Conservation (phyloP, 2,329 filamentous ascomycete genomes). For the Colletotrichum shisoi region DNA sequence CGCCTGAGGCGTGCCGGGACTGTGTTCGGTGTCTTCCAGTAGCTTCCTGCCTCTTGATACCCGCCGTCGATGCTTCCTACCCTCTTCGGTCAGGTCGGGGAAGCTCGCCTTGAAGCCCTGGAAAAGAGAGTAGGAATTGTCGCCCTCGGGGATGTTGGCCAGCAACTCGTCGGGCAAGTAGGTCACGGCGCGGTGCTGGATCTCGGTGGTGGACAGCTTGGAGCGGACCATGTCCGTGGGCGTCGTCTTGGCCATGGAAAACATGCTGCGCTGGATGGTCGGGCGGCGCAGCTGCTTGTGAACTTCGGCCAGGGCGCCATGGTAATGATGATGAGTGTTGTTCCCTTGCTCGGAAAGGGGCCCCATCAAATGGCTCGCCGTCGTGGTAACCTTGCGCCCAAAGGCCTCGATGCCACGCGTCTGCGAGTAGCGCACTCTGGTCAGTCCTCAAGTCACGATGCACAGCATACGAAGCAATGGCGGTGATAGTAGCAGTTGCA, state of each 20-base stretch:
- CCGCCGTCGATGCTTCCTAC: slow-evolving; percentile 74
- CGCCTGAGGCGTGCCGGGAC: slow-evolving; percentile 67
- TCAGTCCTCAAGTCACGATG: slow-evolving; percentile 39
- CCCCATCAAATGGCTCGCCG: slow-evolving; percentile 87
- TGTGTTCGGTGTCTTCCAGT: slow-evolving; percentile 68
- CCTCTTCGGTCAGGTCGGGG: slow-evolving; percentile 73
- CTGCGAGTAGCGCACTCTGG: slow-evolving; percentile 55
- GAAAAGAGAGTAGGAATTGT: slow-evolving; percentile 89
- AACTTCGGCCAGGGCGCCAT: slow-evolving; percentile 85
- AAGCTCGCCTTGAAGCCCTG: slow-evolving; percentile 94
- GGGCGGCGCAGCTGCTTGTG: slow-evolving; percentile 88
- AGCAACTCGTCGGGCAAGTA: slow-evolving; percentile 91
- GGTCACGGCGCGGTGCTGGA: slow-evolving; percentile 89
- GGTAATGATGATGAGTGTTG: slow-evolving; percentile 68
- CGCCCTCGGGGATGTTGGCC: slow-evolving; percentile 83
- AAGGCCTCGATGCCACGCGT: slow-evolving; percentile 90
- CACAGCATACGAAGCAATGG: neutral
- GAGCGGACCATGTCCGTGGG: slow-evolving; percentile 94
- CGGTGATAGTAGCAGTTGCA: too few relatives aligned
- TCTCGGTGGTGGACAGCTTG: slow-evolving; percentile 87
- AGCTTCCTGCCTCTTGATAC: slow-evolving; percentile 79
- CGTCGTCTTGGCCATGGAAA: slow-evolving; percentile 87
- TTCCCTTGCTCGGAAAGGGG: slow-evolving; percentile 65
- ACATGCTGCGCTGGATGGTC: slow-evolving; percentile 84
- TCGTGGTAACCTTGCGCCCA: slow-evolving; percentile 91